Evolutionary conservation across 805 yeast species (phyloP), one percentile per base, ranked within the genome.

Genomic region (Komagataella populi): DNA sequence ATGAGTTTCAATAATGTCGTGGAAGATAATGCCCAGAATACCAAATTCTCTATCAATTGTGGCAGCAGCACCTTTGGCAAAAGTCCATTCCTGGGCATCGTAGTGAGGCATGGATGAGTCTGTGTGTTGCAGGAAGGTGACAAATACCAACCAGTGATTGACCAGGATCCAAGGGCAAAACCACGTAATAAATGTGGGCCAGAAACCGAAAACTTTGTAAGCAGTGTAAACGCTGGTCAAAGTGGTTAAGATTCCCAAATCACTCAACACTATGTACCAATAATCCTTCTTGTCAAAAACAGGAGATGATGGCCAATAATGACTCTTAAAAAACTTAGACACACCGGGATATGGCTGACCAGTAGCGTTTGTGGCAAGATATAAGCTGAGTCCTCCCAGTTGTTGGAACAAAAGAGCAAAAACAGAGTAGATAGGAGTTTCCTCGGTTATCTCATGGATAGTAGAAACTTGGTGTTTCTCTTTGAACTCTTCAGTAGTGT

Each of bases 11-110:
- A 76, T 76, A 55, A 76, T 76, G 60, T 77, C 81, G 57, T 77
- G 81, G 72, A 77, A 76, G 53, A 76, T 71, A 59, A 68, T 74
- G 52, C 83, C 84, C 51, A 79, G 63, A 54, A 79, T 77, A 8
- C 83, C 83, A 61, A 72, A 78, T 55, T 79, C 71, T 64, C 84
- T 70, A 62, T 79, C 84, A 55, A 79, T 76, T 44, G 84, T 79
- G 47, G 83, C 77, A 55, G 83, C 83, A 6, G 84, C 83, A 63
- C 84, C 84, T 60, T 80, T 70, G 52, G 83, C 83, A 57, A 79
- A 79, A 53, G 73, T 78, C 84, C 84, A 79, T 64, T 77, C 74
- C 16, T 63, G 59, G 50, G 71, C 74, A 48, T 71, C 74, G 63
- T 79, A 79, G 61, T 79, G 84, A 45, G 84, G 82, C 72, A 78